Base-by-base conservation (phyloP, 257 asterid genomes). In the Echium plantagineum region DNA sequence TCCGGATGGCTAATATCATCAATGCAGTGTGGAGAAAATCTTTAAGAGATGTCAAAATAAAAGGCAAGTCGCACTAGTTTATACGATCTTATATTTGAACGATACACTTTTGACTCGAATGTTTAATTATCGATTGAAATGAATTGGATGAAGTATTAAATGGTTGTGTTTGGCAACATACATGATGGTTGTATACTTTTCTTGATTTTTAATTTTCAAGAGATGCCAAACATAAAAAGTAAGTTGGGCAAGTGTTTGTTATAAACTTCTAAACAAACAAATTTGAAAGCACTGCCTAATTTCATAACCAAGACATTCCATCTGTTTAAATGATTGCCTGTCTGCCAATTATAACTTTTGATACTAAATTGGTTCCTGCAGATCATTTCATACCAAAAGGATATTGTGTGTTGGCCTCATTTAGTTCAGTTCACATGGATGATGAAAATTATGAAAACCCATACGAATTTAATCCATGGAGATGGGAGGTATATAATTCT, bases 21-120 rank as follows among this genome's bases (percentile, higher is more conserved):
- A 93, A 93, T 65, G 97, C 97, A 15, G 85, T 93, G n/a, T 93
- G 98, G 98, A 86, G 98, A 75, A 86, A 85, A 81, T 88, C 98
- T 62, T 82, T 81, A 64, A 82, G 81, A 73, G 98, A 93, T 65
- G 96, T 93, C 71, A 71, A 80, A 78, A 75, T 93, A 28, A 88
- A 91, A 82, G 98, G 96, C 87, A 10, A 19, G 59, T 16, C n/a
- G n/a, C n/a, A n/a, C n/a, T n/a, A n/a, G n/a, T 24, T 24, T 1
- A 24, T 24, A 24, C 3, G 26, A 24, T 24, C 26, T 24, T 24
- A 24, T 24, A 24, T 24, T 24, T 24, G n/a, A n/a, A n/a, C n/a
- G n/a, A n/a, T n/a, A n/a, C n/a, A n/a, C n/a, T n/a, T n/a, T n/a
- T n/a, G n/a, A n/a, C n/a, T n/a, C 5, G 32, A 28, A 28, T 6